A percentile compares a stretch with the other conserved stretches of the same genome.
Evolutionary conservation across 495 filamentous ascomycete species (phyloP).

Genomic region (Achaetomiella virescens): DNA sequence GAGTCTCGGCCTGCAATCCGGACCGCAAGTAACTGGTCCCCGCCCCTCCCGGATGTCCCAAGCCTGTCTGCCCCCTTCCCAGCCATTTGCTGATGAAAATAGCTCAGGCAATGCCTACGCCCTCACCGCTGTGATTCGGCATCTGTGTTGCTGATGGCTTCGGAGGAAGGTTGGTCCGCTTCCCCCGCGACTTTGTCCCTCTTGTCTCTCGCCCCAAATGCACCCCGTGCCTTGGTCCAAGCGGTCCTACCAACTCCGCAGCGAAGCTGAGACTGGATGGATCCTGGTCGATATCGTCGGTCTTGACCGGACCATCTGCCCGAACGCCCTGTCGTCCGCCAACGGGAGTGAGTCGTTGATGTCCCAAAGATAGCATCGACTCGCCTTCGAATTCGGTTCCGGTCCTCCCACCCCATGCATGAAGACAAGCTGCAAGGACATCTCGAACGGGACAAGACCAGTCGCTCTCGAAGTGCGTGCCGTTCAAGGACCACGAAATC

Average conservation of each 20-base stretch:
- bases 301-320: neutral
- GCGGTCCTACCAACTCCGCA: neutral
- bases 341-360: neutral
- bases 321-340: neutral
- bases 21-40: too few species aligned
- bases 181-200: neutral
- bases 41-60: neutral
- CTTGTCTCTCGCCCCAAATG: neutral
- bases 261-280: neutral
- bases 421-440: neutral
- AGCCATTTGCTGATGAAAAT: neutral
- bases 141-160: neutral
- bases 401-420: neutral
- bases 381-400: too few species aligned
- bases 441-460: constrained; percentile 2
- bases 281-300: neutral
- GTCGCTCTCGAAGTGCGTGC: constrained; percentile 1
- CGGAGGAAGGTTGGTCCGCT: neutral
- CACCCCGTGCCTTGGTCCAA: neutral
- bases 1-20: too few species aligned
- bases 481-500: neutral
- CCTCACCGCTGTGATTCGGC: neutral
- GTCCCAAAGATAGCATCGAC: neutral
- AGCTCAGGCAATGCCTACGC: neutral
- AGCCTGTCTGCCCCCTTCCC: neutral